phyloP scores from a whole-genome alignment of 1,139 yeast genomes.

The Debaryomyces nepalensis region DNA sequence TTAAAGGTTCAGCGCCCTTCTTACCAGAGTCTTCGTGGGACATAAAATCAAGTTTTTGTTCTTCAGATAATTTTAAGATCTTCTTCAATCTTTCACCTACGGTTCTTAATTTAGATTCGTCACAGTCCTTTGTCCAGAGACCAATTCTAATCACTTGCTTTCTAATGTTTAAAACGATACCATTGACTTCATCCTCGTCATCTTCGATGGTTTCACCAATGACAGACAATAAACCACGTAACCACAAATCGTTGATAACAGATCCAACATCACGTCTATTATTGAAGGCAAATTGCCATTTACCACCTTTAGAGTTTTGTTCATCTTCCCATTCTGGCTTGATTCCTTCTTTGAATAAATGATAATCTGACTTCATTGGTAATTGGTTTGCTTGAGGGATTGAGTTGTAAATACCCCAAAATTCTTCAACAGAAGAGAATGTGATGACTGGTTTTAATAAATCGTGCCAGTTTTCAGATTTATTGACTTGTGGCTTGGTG shows the following conservation, averaged over 20 bases:
- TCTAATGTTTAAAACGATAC: slow-evolving; percentile 90
- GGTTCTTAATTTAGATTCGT: slow-evolving; percentile 61
- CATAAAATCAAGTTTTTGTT: slow-evolving; percentile 75
- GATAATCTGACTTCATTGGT: slow-evolving; percentile 93
- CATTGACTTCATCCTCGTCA: slow-evolving; percentile 89
- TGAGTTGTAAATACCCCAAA: slow-evolving; percentile 97
- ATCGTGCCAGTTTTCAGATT: slow-evolving; percentile 89
- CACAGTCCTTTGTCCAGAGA: slow-evolving; percentile 89
- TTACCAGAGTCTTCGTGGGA: slow-evolving; percentile 61
- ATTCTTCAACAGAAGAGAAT: slow-evolving; percentile 92
- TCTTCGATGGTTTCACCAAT: slow-evolving; percentile 96
- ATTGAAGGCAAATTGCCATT: slow-evolving; percentile 78
- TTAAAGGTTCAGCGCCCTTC: slow-evolving; percentile 49
- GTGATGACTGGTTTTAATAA: slow-evolving; percentile 92
- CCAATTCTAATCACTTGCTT: slow-evolving; percentile 83
- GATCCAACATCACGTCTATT: slow-evolving; percentile 63
- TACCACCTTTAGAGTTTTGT: slow-evolving; percentile 88
- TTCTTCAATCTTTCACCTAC: slow-evolving; percentile 89
- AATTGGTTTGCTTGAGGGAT: slow-evolving; percentile 91
- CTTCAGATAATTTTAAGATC: slow-evolving; percentile 69
- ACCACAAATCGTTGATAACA: slow-evolving; percentile 90
- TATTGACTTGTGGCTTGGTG: slow-evolving; percentile 86
- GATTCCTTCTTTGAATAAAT: slow-evolving; percentile 90
- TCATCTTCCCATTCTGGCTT: slow-evolving; percentile 99
- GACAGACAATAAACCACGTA: slow-evolving; percentile 84